Conservation (phyloP, 495 filamentous ascomycete species). For the Lindgomyces ingoldianus region DNA sequence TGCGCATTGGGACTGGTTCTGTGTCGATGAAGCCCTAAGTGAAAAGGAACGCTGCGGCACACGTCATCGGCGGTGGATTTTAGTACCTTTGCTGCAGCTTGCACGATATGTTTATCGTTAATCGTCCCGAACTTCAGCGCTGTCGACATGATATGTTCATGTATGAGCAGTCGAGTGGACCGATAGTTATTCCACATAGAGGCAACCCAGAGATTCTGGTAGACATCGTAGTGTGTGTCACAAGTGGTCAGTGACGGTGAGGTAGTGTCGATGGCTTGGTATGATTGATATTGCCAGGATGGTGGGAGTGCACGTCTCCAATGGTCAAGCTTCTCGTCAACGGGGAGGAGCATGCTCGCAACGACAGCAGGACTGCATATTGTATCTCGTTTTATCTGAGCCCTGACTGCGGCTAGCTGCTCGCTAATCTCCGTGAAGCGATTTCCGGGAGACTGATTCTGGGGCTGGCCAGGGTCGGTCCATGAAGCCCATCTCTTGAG, state of each 20-base stretch:
- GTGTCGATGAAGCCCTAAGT: not conserved
- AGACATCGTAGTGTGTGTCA: not conserved
- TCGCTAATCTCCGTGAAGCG: not conserved
- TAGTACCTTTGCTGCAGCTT: not conserved
- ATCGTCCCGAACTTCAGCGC: not conserved
- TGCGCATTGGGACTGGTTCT: not conserved
- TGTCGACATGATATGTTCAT: conserved; percentile 1
- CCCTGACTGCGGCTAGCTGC: not conserved
- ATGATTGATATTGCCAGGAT: not conserved
- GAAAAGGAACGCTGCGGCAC: not conserved
- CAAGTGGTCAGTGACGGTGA: not conserved
- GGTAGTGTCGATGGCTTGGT: not conserved
- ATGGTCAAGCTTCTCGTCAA: not conserved
- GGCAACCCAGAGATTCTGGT: not conserved
- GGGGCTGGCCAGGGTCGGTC: not conserved
- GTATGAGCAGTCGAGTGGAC: not conserved
- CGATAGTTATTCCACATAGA: conserved; percentile 1
- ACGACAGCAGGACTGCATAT: not conserved
- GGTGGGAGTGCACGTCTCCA: not conserved
- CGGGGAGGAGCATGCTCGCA: not conserved
- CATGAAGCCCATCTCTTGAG: not conserved
- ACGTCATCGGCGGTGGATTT: not conserved
- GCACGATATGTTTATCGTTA: not conserved
- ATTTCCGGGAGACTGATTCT: not conserved
- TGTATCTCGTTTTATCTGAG: not conserved